Percentiles rank a stretch among this genome's conserved stretches.
Conservation (phyloP, 495 filamentous ascomycete genomes). For the Aspergillus heteromorphus region DNA sequence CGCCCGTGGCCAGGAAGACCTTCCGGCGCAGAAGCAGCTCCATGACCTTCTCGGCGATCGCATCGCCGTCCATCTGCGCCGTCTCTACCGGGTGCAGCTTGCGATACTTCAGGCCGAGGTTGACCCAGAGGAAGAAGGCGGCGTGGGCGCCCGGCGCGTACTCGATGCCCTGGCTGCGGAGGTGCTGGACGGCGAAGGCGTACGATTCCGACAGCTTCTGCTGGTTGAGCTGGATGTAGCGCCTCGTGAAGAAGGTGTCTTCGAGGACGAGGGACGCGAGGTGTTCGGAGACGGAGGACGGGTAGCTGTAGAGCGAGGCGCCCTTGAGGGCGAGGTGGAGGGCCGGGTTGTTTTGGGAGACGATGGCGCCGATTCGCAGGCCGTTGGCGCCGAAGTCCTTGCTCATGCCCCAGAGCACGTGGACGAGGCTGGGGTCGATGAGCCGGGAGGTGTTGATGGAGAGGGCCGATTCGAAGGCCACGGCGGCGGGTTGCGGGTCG, state of each 20-base stretch:
- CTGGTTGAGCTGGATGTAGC: conserved; percentile 38
- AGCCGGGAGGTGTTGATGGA: conserved; percentile 42
- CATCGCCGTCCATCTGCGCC: conserved; percentile 6
- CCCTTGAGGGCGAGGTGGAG: conserved; percentile 35
- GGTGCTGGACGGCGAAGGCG: conserved; percentile 25
- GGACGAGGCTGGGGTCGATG: conserved; percentile 47
- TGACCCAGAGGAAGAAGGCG: conserved; percentile 57
- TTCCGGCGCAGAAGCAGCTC: conserved; percentile 32
- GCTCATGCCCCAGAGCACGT: conserved; percentile 56
- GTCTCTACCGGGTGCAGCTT: conserved; percentile 22
- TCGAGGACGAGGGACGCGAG: conserved; percentile 43
- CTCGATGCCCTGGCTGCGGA: conserved; percentile 34
- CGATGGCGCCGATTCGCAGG: conserved; percentile 49
- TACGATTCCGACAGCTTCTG: conserved; percentile 32
- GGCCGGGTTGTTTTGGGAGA: conserved; percentile 40
- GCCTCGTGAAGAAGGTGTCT: conserved; percentile 39
- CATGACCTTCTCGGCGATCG: conserved; percentile 23
- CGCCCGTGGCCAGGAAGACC: conserved; percentile 41
- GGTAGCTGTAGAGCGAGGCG: conserved; percentile 38
- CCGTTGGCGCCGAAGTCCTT: conserved; percentile 59
- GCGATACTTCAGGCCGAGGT: conserved; percentile 40
- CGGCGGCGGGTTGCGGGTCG: conserved; percentile 17
- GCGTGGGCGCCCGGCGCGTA: conserved; percentile 40
- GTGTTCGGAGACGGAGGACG: conserved; percentile 40
- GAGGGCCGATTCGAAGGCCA: conserved; percentile 48